phyloP scores from a whole-genome alignment of 2,329 filamentous ascomycete species.

The Neoscytalidium dimidiatum region DNA sequence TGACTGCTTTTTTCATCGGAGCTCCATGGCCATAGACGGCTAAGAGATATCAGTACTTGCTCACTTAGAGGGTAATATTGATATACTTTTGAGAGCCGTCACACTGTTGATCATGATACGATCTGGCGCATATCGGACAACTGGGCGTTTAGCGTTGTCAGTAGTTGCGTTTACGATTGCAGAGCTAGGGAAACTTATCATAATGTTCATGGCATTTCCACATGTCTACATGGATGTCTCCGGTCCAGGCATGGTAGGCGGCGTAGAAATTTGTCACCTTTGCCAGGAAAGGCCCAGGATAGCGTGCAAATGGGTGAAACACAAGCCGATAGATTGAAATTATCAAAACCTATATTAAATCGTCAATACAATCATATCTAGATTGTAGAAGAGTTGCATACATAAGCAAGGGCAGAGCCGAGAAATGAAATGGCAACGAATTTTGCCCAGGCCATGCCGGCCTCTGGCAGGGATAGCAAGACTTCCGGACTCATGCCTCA shows the following conservation, averaged over 20 bases:
- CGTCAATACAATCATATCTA: neutral
- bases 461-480: neutral
- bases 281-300: slow-evolving; percentile 45
- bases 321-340: slow-evolving; percentile 39
- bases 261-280: slow-evolving; percentile 36
- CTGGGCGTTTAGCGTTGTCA: neutral
- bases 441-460: neutral
- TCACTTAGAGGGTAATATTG: neutral
- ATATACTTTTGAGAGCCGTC: neutral
- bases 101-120: neutral
- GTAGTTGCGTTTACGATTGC: slow-evolving; percentile 31
- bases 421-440: neutral
- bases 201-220: slow-evolving; percentile 71
- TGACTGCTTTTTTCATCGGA: neutral
- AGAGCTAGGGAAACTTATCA: slow-evolving; percentile 76
- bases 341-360: slow-evolving; percentile 22
- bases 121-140: neutral
- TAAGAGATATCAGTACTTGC: neutral
- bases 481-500: neutral
- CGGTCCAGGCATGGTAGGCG: slow-evolving; percentile 70
- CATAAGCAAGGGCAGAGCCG: neutral
- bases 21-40: neutral
- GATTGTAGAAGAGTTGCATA: neutral
- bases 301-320: slow-evolving; percentile 45
- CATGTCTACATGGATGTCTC: slow-evolving; percentile 73